phyloP scores from a whole-genome alignment of 73 alveolate species.

The Uronychia binucleata region DNA sequence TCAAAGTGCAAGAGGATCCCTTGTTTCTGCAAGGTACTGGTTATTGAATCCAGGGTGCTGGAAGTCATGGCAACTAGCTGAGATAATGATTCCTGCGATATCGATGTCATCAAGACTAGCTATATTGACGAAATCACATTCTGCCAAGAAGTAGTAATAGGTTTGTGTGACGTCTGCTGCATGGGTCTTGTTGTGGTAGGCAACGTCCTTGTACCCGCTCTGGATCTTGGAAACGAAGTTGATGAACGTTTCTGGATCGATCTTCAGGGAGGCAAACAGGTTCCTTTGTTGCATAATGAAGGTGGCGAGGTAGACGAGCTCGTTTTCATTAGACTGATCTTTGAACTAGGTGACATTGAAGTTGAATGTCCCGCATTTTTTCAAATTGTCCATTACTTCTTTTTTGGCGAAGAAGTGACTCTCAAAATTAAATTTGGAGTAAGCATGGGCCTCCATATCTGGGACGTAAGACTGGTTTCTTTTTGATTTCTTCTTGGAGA shows the following conservation, averaged over 20 bases:
- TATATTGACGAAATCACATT: constrained; percentile 56
- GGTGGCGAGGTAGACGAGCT: background rate
- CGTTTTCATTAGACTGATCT: background rate
- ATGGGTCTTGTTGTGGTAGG: constrained; percentile 75
- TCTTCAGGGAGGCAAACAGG: background rate
- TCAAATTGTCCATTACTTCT: background rate
- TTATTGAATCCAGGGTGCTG: constrained; percentile 94
- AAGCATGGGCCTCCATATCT: background rate
- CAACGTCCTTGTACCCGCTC: constrained; percentile 1
- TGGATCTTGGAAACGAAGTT: background rate
- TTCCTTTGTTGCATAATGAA: background rate
- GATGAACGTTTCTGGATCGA: background rate
- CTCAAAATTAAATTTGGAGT: background rate
- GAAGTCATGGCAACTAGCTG: constrained; percentile 78
- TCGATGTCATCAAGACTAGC: constrained; percentile 62
- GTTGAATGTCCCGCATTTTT: background rate
- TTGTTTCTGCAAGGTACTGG: constrained; percentile 64
- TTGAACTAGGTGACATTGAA: background rate
- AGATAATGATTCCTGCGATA: constrained; percentile 40
- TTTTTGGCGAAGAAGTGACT: background rate
- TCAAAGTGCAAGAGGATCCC: constrained; percentile 71
- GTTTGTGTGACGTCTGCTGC: constrained; percentile 74
- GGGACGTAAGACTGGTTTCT: background rate
- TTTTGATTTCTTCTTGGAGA: background rate
- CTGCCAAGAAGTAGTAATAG: constrained; percentile 35